Evolutionary conservation across 768 basidiomycete species (phyloP), one percentile per base, ranked within the genome.

Genomic region (Kondoa malvinella): DNA sequence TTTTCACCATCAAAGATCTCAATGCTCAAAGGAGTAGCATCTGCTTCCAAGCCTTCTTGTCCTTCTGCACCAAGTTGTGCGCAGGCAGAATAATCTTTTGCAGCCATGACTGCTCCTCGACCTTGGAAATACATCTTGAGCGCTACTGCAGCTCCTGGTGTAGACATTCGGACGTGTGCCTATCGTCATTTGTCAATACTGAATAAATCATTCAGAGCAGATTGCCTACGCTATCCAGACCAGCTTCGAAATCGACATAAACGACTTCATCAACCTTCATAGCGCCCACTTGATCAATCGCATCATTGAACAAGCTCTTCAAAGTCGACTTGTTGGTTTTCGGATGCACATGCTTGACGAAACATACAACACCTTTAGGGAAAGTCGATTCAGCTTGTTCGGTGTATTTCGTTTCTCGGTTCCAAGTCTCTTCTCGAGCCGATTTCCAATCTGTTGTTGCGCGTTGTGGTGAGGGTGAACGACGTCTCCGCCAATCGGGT

Each of bases 341-440:
- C 4, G 67, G 57, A 56, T 69, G 56, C 25, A 69, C 60, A 17
- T 66, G 40, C 56, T 62, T 69, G 34, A 69, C 40, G 21, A 50
- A 50, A 21, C 40, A 50, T 50, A 50, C 40, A 50, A 50, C 40
- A 21, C 40, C 40, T 21, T 67, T 26, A 65, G 68, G n/a, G 68
- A 66, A 27, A 30, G 56, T 25, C 50, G 65, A 25, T 50, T 66
- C 65, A n/a, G 33, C 34, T 66, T 66, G 25, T 15, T 50, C 26
- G n/a, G 16, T 26, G 16, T 3, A 26, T 29, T 32, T 12, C 16
- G 27, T 27, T 32, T 32, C 27, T n/a, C 34, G 14, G 8, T 3
- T 34, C 27, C 63, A 31, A 27, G 25, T 27, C 25, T 33, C 15
- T 4, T 31, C 33, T 30, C 29, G 29, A 12, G 58, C 58, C 14